Evolutionary conservation across 208 protist genomes (phyloP).

Genomic region (Leishmania major): DNA sequence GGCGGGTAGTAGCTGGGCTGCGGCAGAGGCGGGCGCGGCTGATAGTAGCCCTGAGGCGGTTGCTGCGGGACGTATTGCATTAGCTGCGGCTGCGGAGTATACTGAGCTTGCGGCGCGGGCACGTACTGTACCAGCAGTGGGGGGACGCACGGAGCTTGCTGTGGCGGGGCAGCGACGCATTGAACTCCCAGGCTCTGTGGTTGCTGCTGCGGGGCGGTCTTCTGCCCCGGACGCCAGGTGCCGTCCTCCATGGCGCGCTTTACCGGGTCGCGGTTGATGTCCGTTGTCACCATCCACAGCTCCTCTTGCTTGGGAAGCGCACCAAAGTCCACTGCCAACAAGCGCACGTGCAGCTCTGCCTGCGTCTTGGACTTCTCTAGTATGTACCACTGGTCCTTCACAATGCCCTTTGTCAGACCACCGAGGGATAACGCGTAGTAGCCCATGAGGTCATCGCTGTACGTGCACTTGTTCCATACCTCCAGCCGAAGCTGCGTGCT

Average conservation of each 20-base stretch:
- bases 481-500: constrained; percentile 58
- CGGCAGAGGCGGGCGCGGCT: constrained; percentile 25
- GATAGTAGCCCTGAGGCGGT: constrained; percentile 15
- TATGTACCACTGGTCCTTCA: constrained; percentile 71
- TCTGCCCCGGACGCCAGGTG: constrained; percentile 43
- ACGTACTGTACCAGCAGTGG: constrained; percentile 22
- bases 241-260: constrained; percentile 47
- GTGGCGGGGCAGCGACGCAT: not conserved
- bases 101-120: constrained; percentile 9
- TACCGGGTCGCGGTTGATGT: constrained; percentile 58
- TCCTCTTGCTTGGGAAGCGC: constrained; percentile 33
- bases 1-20: constrained; percentile 27
- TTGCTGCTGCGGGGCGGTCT: constrained; percentile 14
- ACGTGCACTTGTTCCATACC: constrained; percentile 65
- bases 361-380: constrained; percentile 55
- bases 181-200: not conserved
- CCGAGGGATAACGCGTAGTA: constrained; percentile 55
- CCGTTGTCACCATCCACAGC: constrained; percentile 62
- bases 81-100: constrained; percentile 17
- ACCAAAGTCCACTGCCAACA: constrained; percentile 79
- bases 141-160: constrained; percentile 13
- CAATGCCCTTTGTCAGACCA: constrained; percentile 58
- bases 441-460: constrained; percentile 68
- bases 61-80: constrained; percentile 22
- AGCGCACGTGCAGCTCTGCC: constrained; percentile 67